Percentiles rank a stretch among this genome's conserved stretches.
phyloP scores from a whole-genome alignment of 1,139 yeast genomes.

The Saccharomyces hybrid region DNA sequence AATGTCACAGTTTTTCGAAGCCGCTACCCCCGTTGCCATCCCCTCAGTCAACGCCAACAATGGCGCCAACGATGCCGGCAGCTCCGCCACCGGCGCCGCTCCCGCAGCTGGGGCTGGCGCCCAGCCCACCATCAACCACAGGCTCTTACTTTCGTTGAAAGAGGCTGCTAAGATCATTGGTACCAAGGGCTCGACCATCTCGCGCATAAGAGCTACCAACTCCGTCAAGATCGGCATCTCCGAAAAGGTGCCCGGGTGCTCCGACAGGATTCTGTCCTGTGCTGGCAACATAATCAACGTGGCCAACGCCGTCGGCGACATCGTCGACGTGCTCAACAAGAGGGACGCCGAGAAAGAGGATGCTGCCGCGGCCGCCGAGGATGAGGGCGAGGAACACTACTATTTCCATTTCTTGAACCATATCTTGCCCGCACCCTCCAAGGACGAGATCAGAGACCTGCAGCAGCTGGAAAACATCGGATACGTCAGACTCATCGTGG shows the following conservation, averaged over 20 bases:
- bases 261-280: constrained; percentile 76
- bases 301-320: constrained; percentile 63
- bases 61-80: constrained; percentile 3
- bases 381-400: constrained; percentile 16
- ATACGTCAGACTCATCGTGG: constrained; percentile 59
- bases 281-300: constrained; percentile 72
- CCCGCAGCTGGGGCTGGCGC: constrained; percentile 1
- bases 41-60: neutral
- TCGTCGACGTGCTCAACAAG: constrained; percentile 52
- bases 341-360: constrained; percentile 10
- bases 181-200: constrained; percentile 74
- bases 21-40: neutral
- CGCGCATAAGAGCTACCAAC: constrained; percentile 67
- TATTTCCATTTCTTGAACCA: constrained; percentile 29
- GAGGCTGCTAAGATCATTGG: constrained; percentile 93
- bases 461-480: constrained; percentile 24
- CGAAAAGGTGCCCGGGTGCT: constrained; percentile 71
- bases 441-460: constrained; percentile 22
- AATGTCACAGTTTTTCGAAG: constrained; percentile 1
- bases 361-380: constrained; percentile 3
- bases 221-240: constrained; percentile 86
- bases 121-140: constrained; percentile 22
- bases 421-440: constrained; percentile 29
- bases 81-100: constrained; percentile 6
- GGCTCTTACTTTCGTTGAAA: constrained; percentile 73